phyloP scores from a whole-genome alignment of 768 basidiomycete genomes.

The Suillus brevipes region DNA sequence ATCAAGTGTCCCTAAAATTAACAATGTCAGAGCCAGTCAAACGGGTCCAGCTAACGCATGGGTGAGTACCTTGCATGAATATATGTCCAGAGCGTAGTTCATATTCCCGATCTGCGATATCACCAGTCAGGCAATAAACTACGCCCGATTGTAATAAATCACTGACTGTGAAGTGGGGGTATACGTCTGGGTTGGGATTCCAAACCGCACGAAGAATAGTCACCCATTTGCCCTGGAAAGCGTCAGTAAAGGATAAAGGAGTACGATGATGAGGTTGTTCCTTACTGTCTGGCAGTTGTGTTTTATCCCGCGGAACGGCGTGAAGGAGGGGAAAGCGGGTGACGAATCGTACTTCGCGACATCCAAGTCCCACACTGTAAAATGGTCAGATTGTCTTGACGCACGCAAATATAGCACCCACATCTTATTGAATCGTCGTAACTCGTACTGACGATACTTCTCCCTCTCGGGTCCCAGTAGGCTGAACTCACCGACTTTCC shows the following conservation, averaged over 20 bases:
- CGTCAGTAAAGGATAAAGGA: background rate
- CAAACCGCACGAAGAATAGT: slow-evolving; percentile 77
- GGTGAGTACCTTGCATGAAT: slow-evolving; percentile 60
- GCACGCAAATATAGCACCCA: slow-evolving; percentile 37
- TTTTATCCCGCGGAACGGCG: slow-evolving; percentile 59
- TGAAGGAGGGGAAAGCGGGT: slow-evolving; percentile 56
- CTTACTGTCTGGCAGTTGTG: slow-evolving; percentile 84
- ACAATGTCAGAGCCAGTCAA: background rate
- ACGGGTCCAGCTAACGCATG: background rate
- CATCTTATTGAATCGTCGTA: slow-evolving; percentile 78
- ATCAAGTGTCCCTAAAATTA: slow-evolving; percentile 64
- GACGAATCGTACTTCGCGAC: slow-evolving; percentile 48
- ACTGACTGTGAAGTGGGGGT: slow-evolving; percentile 80
- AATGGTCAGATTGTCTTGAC: slow-evolving; percentile 12
- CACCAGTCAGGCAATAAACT: background rate
- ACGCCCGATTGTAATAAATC: slow-evolving; percentile 4
- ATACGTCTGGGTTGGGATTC: slow-evolving; percentile 74
- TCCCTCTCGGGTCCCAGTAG: slow-evolving; percentile 83
- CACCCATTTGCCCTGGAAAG: slow-evolving; percentile 73
- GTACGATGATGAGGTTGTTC: background rate
- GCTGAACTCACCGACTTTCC: slow-evolving; percentile 80
- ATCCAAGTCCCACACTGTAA: slow-evolving; percentile 74
- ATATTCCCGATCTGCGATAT: slow-evolving; percentile 65
- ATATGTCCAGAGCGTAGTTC: slow-evolving; percentile 76
- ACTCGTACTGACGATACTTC: slow-evolving; percentile 78